Evolutionary conservation across 345 rosid species (phyloP).

Genomic region (Physaria fendleri): DNA sequence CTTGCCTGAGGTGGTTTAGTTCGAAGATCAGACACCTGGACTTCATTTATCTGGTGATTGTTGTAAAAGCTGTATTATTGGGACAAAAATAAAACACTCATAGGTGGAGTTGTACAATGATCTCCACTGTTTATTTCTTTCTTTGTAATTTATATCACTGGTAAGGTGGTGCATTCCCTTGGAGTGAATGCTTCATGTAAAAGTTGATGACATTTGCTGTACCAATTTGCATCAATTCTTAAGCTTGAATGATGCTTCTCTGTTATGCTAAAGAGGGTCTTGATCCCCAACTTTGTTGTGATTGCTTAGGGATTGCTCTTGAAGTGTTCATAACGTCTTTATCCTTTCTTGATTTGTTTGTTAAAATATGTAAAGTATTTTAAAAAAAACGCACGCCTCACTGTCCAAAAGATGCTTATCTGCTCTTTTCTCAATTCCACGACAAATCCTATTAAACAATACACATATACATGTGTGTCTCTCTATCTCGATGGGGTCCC

Average conservation of each 20-base stretch:
- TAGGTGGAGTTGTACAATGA: conserved; percentile 19
- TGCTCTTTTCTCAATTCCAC: conserved; percentile 5
- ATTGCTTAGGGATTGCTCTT: too few species aligned
- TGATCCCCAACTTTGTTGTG: too few species aligned
- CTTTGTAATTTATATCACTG: conserved; percentile 16
- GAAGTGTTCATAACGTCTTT: too few species aligned
- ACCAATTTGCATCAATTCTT: too few species aligned
- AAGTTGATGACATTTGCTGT: conserved; percentile 20
- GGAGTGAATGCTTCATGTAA: conserved; percentile 32
- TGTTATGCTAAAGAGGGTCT: too few species aligned
- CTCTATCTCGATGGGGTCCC: neutral
- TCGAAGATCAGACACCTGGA: conserved; percentile 32
- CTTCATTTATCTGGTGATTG: conserved; percentile 24
- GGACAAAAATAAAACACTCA: conserved; percentile 8
- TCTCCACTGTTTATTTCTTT: conserved; percentile 17
- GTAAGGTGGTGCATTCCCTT: conserved; percentile 26
- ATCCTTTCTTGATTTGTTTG: too few species aligned
- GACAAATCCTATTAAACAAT: neutral
- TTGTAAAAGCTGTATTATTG: conserved; percentile 25
- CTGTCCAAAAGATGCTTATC: conserved; percentile 42
- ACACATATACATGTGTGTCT: neutral
- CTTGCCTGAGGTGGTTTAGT: conserved; percentile 70
- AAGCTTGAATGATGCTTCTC: too few species aligned
- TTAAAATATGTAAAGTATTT: too few species aligned
- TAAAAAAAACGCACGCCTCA: conserved; percentile 25